These are phyloP conservation scores for Aspergillus sp. DNA, from an alignment of 2,329 filamentous ascomycete genomes.

Conservation along the genomic window DNA sequence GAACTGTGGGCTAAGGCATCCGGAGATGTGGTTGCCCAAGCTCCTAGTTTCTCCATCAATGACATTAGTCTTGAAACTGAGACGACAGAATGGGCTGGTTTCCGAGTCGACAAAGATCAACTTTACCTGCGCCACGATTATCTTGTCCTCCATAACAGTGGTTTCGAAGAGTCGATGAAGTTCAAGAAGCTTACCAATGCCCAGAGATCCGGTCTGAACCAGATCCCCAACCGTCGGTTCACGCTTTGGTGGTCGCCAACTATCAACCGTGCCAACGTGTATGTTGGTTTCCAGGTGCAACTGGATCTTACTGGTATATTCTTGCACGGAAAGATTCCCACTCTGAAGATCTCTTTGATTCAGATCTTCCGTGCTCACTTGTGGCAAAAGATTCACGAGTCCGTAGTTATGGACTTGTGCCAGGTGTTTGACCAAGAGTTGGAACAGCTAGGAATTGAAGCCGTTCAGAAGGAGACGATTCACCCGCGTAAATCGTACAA, in stretches of 20 bases:
- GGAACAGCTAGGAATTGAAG: slow-evolving; percentile 91
- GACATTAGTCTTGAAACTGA: slow-evolving; percentile 40
- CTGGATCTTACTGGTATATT: slow-evolving; percentile 97
- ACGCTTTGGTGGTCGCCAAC: slow-evolving; percentile 96
- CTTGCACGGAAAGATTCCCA: slow-evolving; percentile 97
- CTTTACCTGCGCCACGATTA: slow-evolving; percentile 46
- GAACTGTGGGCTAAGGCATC: background rate
- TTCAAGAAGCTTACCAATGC: slow-evolving; percentile 99
- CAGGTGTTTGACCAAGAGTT: slow-evolving; percentile 98
- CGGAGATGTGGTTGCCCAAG: slow-evolving; percentile 17
- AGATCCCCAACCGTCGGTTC: slow-evolving; percentile 97
- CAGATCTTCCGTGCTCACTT: slow-evolving; percentile 99
- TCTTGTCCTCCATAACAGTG: slow-evolving; percentile 44
- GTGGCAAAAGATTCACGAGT: slow-evolving; percentile 99
- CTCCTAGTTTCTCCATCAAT: slow-evolving; percentile 34
- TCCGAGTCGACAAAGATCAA: slow-evolving; percentile 47
- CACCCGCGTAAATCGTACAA: slow-evolving; percentile 99
- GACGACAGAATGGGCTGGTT: slow-evolving; percentile 44
- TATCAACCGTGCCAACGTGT: slow-evolving; percentile 93
- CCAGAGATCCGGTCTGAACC: slow-evolving; percentile 91
- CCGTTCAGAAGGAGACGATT: slow-evolving; percentile 97
- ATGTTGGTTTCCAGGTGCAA: slow-evolving; percentile 98
- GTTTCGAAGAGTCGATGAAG: slow-evolving; percentile 67
- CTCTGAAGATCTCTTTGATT: slow-evolving; percentile 93
- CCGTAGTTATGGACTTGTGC: slow-evolving; percentile 96